A percentile compares a stretch with the other conserved stretches of the same genome.
Conservation (phyloP, 2,329 filamentous ascomycete genomes). For the Trichoderma harzianum region DNA sequence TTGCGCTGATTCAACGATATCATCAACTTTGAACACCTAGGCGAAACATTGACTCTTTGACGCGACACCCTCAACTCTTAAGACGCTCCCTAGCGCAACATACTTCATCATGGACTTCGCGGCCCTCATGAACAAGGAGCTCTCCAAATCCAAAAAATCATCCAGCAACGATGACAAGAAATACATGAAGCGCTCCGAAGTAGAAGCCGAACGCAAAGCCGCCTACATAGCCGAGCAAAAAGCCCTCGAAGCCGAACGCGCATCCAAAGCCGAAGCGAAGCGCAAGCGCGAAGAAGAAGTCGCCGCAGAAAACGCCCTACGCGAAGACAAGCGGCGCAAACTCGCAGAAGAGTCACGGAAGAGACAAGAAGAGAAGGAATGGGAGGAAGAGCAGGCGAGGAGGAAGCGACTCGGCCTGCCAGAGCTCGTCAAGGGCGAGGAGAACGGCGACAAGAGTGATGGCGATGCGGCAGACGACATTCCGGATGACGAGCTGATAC, state of each 20-base stretch:
- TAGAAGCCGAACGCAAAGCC: constrained; percentile 77
- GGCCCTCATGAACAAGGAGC: constrained; percentile 86
- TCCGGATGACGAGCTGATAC: constrained; percentile 64
- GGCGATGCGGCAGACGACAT: constrained; percentile 60
- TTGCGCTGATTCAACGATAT: not conserved
- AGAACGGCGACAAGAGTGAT: constrained; percentile 35
- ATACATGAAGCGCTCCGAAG: constrained; percentile 79
- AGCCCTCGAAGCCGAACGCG: constrained; percentile 66
- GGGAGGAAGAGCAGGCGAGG: constrained; percentile 67
- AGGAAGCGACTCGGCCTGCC: constrained; percentile 78
- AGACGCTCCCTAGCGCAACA: not conserved
- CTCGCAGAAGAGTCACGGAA: constrained; percentile 77
- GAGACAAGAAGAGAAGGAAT: constrained; percentile 68
- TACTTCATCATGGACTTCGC: constrained; percentile 81
- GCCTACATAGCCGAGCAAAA: constrained; percentile 81
- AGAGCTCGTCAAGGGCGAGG: constrained; percentile 53
- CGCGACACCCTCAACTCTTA: not conserved
- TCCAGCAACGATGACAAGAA: constrained; percentile 56
- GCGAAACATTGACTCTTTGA: not conserved
- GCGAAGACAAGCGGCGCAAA: constrained; percentile 77
- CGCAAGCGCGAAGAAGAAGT: constrained; percentile 88
- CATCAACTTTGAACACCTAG: not conserved
- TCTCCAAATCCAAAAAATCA: constrained; percentile 70
- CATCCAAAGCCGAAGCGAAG: constrained; percentile 69
- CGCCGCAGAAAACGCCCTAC: constrained; percentile 60